Evolutionary conservation across 2,329 filamentous ascomycete genomes (phyloP), one percentile per base, ranked within the genome.

Genomic region (Hirsutella rhossiliensis): DNA sequence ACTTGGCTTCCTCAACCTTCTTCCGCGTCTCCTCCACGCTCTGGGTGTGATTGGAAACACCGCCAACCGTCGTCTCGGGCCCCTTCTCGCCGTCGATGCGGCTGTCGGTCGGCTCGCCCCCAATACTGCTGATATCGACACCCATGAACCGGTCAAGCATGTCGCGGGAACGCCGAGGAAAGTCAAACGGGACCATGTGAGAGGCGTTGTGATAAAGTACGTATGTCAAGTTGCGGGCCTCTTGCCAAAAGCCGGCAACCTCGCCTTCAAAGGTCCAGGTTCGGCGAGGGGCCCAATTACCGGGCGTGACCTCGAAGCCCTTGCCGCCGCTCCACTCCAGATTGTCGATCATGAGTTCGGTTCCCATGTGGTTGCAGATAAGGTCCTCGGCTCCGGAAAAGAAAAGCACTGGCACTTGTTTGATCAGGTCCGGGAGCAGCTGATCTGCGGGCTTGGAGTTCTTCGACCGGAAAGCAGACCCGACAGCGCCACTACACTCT

Each of bases 141-240:
- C 80, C 78, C 75, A 97, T 87, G 66, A 98, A 95, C 36, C 92
- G 84, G 63, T 98, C 90, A 15, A 98, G 79, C 92, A 98, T 98
- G 61, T 97, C 92, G 48, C 90, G 79, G 18, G 82, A 84, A 48
- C 88, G 82, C 40, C 87, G 80, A 1, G 90, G 82, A 54, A 84
- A 85, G 63, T 98, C 90, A 57, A 92, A 97, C 1, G 92, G 94
- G 1, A 98, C 92, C 92, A 98, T 98, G 64, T 98, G 92, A 41
- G 86, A 94, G 15, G 87, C 81, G 62, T 98, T 94, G 70, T 94
- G 87, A 66, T 97, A 95, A 36, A 94, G 73, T 29, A 98, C 82
- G 59, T 98, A 98, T 1, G 92, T 96, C 48, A 98, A 67, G 64
- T 98, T 98, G 51, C 94, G 81, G 2, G 92, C 90, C 60, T 88